Evolutionary conservation across 495 filamentous ascomycete genomes (phyloP).

Genomic region (Daldinia vernicosa): DNA sequence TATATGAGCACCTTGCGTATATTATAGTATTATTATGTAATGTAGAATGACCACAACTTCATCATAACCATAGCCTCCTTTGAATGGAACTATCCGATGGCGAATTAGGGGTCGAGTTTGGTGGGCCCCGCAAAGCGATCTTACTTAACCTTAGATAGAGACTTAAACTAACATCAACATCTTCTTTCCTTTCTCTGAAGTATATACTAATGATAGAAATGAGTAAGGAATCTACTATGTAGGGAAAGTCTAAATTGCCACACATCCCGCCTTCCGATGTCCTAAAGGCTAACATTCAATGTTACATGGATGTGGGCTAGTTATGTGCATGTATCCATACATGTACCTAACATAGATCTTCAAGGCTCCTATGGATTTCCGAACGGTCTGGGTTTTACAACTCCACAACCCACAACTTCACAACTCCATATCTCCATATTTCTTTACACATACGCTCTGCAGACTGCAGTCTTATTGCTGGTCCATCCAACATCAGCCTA

Average conservation of each 20-base stretch:
- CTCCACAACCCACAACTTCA: too few species aligned
- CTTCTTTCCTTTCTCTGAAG: not conserved
- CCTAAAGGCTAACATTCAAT: too few species aligned
- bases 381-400: too few species aligned
- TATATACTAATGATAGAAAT: not conserved
- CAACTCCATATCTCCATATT: not conserved
- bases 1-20: not conserved
- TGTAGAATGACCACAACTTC: slow-evolving; percentile 32
- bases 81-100: slow-evolving; percentile 18
- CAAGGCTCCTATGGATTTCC: too few species aligned
- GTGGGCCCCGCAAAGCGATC: slow-evolving; percentile 28
- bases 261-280: too few species aligned
- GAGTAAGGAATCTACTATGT: not conserved
- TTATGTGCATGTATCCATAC: too few species aligned
- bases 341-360: too few species aligned
- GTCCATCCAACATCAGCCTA: not conserved
- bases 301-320: too few species aligned
- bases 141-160: too few species aligned
- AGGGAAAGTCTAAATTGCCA: not conserved
- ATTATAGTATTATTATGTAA: not conserved
- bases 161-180: too few species aligned
- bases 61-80: not conserved
- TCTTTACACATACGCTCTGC: not conserved
- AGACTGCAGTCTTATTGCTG: not conserved
- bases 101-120: slow-evolving; percentile 17